Conservation (phyloP, 345 rosid species). For the Reutealis trisperma region DNA sequence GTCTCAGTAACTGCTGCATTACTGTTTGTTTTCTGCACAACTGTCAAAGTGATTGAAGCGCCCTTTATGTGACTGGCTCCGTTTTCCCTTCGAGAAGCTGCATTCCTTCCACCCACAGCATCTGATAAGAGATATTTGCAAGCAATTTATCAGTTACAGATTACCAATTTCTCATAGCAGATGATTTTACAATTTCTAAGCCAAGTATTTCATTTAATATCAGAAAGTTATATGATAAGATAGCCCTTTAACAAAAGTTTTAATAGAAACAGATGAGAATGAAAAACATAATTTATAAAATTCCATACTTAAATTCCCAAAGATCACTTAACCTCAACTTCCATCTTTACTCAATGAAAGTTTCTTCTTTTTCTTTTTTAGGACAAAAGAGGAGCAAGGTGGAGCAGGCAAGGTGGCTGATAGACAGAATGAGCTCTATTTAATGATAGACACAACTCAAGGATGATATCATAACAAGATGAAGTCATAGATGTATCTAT, state of each 20-base stretch:
- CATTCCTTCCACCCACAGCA: conserved; percentile 53
- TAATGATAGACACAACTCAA: too few relatives aligned
- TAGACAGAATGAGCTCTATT: not conserved
- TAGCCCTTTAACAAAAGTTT: not conserved
- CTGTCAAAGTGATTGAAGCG: conserved; percentile 27
- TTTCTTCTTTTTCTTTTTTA: too few relatives aligned
- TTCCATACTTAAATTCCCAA: too few relatives aligned
- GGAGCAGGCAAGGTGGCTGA: not conserved
- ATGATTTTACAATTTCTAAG: not conserved
- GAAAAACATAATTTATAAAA: not conserved
- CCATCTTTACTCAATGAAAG: too few relatives aligned
- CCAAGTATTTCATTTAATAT: not conserved
- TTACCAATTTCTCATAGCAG: not conserved
- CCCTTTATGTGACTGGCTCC: conserved; percentile 47
- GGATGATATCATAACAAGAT: not conserved
- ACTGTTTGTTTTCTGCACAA: conserved; percentile 43
- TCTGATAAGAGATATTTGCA: conserved; percentile 25
- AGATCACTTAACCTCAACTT: too few relatives aligned
- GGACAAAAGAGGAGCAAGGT: too few relatives aligned
- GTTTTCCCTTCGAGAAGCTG: conserved; percentile 55
- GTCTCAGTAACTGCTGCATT: conserved; percentile 30
- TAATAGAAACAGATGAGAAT: not conserved
- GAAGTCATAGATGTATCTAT: not conserved
- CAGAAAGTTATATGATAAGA: not conserved
- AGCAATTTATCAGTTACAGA: conserved; percentile 6